Percentiles rank a stretch among this genome's conserved stretches.
Evolutionary conservation across 805 yeast species (phyloP).

Genomic region (Hanseniaspora meyeri): DNA sequence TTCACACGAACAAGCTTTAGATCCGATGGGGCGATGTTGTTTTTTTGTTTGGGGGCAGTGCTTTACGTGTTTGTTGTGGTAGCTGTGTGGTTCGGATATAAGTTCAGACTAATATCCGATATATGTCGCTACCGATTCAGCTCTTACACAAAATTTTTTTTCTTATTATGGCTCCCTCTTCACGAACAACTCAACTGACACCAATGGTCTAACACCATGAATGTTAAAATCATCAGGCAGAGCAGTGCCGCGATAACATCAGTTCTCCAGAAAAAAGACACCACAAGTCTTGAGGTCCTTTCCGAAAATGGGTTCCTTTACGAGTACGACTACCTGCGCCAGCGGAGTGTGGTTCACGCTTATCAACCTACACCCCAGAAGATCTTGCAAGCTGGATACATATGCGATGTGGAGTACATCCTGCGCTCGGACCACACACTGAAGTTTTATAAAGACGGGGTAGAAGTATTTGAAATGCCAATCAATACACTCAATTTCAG

Average conservation of each 20-base stretch:
- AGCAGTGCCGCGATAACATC: background rate
- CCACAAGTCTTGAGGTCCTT: background rate
- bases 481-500: constrained; percentile 9
- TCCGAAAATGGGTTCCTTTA: background rate
- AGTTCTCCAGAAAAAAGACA: background rate
- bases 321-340: background rate
- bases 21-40: too few relatives aligned
- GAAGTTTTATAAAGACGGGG: background rate
- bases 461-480: constrained; percentile 6
- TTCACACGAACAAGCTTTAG: too few relatives aligned
- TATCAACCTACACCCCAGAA: background rate
- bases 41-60: too few relatives aligned
- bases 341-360: background rate
- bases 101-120: too few relatives aligned
- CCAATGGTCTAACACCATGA: background rate
- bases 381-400: background rate
- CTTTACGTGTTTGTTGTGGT: background rate
- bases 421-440: background rate
- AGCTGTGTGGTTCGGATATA: too few relatives aligned
- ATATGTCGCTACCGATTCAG: too few relatives aligned
- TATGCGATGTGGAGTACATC: background rate
- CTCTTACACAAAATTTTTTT: too few relatives aligned
- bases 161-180: too few relatives aligned
- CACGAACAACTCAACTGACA: too few relatives aligned
- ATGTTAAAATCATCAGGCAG: background rate